phyloP scores from a whole-genome alignment of 2,329 filamentous ascomycete genomes.

The Paradendryphiella salina region DNA sequence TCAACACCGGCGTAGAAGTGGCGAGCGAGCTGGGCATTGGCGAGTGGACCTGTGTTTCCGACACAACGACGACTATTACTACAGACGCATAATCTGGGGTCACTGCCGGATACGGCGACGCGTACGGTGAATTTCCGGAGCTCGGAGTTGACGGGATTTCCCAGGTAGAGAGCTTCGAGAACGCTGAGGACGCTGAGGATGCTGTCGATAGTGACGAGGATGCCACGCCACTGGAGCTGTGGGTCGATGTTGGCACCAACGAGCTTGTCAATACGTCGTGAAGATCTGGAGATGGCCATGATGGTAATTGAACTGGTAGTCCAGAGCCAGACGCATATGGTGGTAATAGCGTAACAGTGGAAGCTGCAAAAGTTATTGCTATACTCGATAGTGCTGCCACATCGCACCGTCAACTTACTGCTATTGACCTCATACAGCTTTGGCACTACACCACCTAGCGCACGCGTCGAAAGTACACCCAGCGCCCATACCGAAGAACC shows the following conservation, averaged over 20 bases:
- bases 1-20: neutral
- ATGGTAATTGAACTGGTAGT: neutral
- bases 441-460: conserved; percentile 17
- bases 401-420: conserved; percentile 13
- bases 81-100: conserved; percentile 4
- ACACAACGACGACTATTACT: conserved; percentile 2
- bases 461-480: conserved; percentile 20
- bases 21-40: neutral
- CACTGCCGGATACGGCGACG: neutral
- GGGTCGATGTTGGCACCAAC: neutral
- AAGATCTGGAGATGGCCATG: conserved; percentile 1
- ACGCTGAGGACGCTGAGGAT: too few species aligned
- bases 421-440: conserved; percentile 13
- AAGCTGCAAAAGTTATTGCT: conserved; percentile 16
- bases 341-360: conserved; percentile 11
- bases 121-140: neutral
- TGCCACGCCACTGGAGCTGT: too few species aligned
- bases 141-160: conserved; percentile 7
- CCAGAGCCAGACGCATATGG: conserved; percentile 20
- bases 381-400: neutral
- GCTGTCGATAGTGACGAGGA: too few species aligned
- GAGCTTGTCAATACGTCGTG: conserved; percentile 1
- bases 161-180: neutral
- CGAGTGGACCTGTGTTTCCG: conserved; percentile 2
- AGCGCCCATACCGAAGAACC: conserved; percentile 21